Evolutionary conservation across 2,329 filamentous ascomycete species (phyloP).

Genomic region (Zymoseptoria crescenta): DNA sequence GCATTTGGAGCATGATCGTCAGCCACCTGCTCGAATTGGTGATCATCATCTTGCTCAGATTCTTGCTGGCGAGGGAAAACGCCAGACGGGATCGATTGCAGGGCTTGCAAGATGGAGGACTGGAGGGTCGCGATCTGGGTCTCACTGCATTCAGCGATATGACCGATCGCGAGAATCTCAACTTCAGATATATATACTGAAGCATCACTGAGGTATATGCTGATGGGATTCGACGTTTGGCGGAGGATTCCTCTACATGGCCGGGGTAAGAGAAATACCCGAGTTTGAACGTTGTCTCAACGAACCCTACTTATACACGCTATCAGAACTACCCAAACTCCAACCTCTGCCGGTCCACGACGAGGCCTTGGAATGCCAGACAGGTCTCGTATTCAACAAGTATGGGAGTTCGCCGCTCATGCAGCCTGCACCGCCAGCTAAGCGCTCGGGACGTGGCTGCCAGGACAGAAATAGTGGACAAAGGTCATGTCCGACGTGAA

Average conservation of each 20-base stretch:
- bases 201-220: background rate
- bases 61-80: conserved; percentile 44
- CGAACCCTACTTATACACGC: background rate
- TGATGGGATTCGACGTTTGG: no score
- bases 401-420: background rate
- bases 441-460: background rate
- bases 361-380: background rate
- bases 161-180: conserved; percentile 35
- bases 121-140: conserved; percentile 42
- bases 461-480: background rate
- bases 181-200: background rate
- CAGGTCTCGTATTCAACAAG: background rate
- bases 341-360: background rate
- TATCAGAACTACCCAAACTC: background rate
- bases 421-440: background rate
- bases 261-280: background rate
- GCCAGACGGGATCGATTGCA: conserved; percentile 43
- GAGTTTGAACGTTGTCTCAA: background rate
- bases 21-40: conserved; percentile 46
- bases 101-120: conserved; percentile 37
- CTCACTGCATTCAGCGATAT: conserved; percentile 47
- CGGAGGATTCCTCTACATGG: no score
- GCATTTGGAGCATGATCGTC: conserved; percentile 52
- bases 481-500: background rate
- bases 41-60: conserved; percentile 39